These are phyloP conservation scores for Pleochaeta shiraiana DNA, from an alignment of 2,329 filamentous ascomycete genomes.

Conservation along the genomic window DNA sequence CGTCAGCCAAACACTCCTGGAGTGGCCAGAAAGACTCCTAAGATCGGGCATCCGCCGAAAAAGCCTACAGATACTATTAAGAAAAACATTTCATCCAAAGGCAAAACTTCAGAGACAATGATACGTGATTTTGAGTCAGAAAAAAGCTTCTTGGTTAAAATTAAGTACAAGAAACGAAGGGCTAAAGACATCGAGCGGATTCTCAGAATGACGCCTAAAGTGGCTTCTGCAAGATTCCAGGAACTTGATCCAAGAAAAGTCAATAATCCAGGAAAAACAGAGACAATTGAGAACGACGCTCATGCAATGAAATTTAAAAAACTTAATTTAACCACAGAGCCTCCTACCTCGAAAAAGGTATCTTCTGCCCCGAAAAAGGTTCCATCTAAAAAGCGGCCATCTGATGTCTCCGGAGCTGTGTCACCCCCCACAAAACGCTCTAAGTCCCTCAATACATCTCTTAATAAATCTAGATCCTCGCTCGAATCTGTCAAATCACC, in stretches of 20 bases:
- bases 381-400: constrained; percentile 12
- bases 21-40: constrained; percentile 17
- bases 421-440: constrained; percentile 18
- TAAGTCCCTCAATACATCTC: constrained; percentile 17
- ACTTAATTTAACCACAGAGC: background rate
- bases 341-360: background rate
- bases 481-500: constrained; percentile 19
- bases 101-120: background rate
- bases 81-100: constrained; percentile 5
- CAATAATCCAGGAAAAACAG: background rate
- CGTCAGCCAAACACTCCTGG: constrained; percentile 16
- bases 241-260: constrained; percentile 9
- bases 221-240: constrained; percentile 8
- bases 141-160: constrained; percentile 13
- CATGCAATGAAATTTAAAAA: background rate
- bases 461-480: constrained; percentile 19
- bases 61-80: constrained; percentile 11
- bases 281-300: background rate
- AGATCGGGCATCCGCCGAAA: constrained; percentile 17
- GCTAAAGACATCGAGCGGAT: constrained; percentile 14
- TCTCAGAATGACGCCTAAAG: constrained; percentile 10
- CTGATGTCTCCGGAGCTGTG: constrained; percentile 10
- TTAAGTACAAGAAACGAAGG: constrained; percentile 16
- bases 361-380: background rate
- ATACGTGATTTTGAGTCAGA: background rate